These are phyloP conservation scores for Harringtonia lauricola DNA, from an alignment of 2,329 filamentous ascomycete species.

Conservation along the genomic window DNA sequence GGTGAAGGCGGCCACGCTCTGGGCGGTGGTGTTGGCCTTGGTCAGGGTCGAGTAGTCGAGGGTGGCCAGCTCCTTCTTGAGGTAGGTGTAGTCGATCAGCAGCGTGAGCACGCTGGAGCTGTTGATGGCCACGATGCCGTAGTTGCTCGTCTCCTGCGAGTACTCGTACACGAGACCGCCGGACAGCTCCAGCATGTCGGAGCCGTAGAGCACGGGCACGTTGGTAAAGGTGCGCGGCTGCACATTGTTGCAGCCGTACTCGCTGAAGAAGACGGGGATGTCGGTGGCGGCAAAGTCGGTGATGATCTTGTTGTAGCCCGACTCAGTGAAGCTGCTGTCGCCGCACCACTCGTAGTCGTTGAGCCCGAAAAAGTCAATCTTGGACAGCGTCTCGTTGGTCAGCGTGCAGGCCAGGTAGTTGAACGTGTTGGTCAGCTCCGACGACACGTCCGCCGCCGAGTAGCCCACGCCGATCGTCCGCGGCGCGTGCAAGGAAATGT, in stretches of 20 bases:
- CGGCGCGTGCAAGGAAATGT: constrained; percentile 64
- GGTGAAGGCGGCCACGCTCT: neutral
- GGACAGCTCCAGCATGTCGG: constrained; percentile 52
- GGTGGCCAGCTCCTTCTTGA: neutral
- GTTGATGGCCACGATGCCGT: constrained; percentile 24
- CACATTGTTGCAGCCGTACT: constrained; percentile 63
- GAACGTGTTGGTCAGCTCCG: constrained; percentile 53
- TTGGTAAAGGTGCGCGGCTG: constrained; percentile 60
- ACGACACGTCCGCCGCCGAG: constrained; percentile 72
- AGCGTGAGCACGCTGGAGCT: constrained; percentile 4
- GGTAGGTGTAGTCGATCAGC: constrained; percentile 1
- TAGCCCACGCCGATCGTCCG: constrained; percentile 76
- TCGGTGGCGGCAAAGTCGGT: constrained; percentile 51
- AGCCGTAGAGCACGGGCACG: constrained; percentile 56
- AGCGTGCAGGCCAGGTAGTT: constrained; percentile 66
- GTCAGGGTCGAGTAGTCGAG: constrained; percentile 1
- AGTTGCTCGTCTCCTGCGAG: constrained; percentile 53
- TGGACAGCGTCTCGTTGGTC: constrained; percentile 34
- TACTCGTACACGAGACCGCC: constrained; percentile 71
- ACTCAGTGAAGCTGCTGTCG: constrained; percentile 38
- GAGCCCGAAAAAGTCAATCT: constrained; percentile 67
- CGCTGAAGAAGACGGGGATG: constrained; percentile 67
- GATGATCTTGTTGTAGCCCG: constrained; percentile 45
- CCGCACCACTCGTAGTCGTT: constrained; percentile 62
- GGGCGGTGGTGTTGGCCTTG: neutral